Base-by-base conservation (phyloP, 2,329 filamentous ascomycete species). In the Pestalotiopsis sp. region DNA sequence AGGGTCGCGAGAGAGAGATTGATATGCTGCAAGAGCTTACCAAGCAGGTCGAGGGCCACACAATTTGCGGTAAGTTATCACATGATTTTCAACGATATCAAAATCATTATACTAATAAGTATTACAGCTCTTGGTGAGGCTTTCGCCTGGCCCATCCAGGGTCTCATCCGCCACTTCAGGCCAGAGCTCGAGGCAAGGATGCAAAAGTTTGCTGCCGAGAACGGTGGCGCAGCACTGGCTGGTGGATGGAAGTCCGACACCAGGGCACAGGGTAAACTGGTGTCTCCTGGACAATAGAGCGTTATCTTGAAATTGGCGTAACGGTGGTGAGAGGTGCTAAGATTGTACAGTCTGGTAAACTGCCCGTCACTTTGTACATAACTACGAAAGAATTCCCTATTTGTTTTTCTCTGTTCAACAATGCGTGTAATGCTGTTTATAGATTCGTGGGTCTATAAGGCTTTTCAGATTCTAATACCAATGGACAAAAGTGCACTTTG, bases 21-120 rank as follows among this genome's bases (percentile, higher is more conserved):
- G 96, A 99, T 81, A 99, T 99, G 96, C 89, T 99, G 74, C 96
- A 98, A 85, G 96, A 99, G 86, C 85, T 99, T 75, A 99, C 96
- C 72, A 99, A 99, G 89, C 96, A 99, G 85, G 96, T 99, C 71
- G 96, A 99, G 85, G 96, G 96, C 12, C 96, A 99, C 86, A 98
- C 96, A 62, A 99, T 99, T 78, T 99, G 96, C 83, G 96, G 91
- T 92, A 89, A 79, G 90, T 85, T 41, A 11, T 3, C n/a, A n/a
- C 6, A n/a, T 52, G 4, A n/a, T 27, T 2, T n/a, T 45, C 31
- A 36, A 36, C 31, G 13, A 9, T n/a, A 17, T 65, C 17, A 49
- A 49, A n/a, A 38, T 52, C 31, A 59, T 57, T 65, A 25, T 73
- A 74, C 76, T 83, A 73, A 68, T 83, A 73, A 68, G 45, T 23